phyloP scores from a whole-genome alignment of 345 rosid species.

The Excoecaria agallocha region DNA sequence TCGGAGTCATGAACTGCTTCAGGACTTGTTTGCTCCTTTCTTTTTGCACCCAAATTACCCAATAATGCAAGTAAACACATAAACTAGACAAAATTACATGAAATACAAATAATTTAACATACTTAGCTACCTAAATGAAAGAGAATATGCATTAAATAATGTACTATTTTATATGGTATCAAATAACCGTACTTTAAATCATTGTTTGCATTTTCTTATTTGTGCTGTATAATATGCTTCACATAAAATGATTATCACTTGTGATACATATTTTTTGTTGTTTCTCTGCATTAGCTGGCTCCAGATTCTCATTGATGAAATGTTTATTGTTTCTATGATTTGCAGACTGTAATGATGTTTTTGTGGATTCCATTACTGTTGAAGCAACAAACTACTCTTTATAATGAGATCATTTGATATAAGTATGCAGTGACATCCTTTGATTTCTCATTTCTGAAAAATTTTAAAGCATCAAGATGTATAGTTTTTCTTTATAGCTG shows the following conservation, averaged over 20 bases:
- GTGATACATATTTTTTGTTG: neutral
- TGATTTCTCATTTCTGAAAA: neutral
- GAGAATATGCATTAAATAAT: too few relatives aligned
- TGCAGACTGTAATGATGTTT: conserved; percentile 97
- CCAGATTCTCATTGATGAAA: neutral
- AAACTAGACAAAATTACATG: too few relatives aligned
- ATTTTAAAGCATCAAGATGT: neutral
- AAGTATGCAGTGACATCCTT: neutral
- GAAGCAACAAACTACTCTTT: neutral
- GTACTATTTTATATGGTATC: too few relatives aligned
- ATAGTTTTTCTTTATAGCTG: neutral
- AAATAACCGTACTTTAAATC: too few relatives aligned
- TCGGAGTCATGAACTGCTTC: too few relatives aligned
- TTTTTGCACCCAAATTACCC: too few relatives aligned
- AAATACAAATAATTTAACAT: too few relatives aligned
- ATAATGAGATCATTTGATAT: neutral
- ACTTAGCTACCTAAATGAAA: too few relatives aligned
- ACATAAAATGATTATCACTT: neutral
- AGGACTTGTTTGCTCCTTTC: too few relatives aligned
- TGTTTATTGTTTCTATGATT: neutral
- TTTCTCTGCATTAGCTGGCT: neutral
- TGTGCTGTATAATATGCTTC: neutral
- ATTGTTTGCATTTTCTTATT: too few relatives aligned
- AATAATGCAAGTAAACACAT: too few relatives aligned
- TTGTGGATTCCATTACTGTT: neutral